Base-by-base conservation (phyloP, 2,329 filamentous ascomycete genomes). In the Calonectria pauciramosa region DNA sequence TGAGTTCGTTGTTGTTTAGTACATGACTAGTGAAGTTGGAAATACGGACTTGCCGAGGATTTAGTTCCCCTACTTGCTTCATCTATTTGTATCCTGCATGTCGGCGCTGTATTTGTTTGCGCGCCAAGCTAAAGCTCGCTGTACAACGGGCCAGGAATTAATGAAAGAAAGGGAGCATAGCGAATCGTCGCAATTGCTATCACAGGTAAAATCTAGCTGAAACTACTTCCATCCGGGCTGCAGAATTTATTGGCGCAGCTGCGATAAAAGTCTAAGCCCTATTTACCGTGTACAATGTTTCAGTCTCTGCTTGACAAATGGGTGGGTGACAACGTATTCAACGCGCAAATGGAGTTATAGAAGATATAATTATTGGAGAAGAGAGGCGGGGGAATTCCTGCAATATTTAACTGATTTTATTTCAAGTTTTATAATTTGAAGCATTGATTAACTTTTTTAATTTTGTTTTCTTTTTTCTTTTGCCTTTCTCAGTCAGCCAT, bases 1-100 rank as follows among this genome's bases (percentile, higher is more conserved):
- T 73, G 75, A 72, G 41, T 44, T 69, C 32, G 26, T 72, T 75
- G 34, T 71, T 47, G 59, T 80, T 79, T 76, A 70, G 77, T 82
- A 81, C 70, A 79, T 77, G 76, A 71, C 51, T 51, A 72, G 72
- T 47, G 70, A 60, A 76, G 52, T 73, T 73, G 56, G 72, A 78
- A 74, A 77, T 75, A 75, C 60, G 67, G 60, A 56, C 69, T 70
- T 52, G 49, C 23, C 49, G 26, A 47, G 59, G 23, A 20, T 54
- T 66, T 74, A 52, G 20, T 38, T 68, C 51, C 56, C 36, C 8
- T 28, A 23, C 34, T 72, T 65, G 51, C 63, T 72, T 49, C 59
- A 63, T 28, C 14, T 26, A 16, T 63, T 41, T 36, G 56, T 41
- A 63, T 63, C 20, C 38, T 63, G 34, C 56, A 41, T 41, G 36